These are phyloP conservation scores for Poterioochromonas sp. DNA, from an alignment of 352 stramenopile species.

Conservation along the genomic window DNA sequence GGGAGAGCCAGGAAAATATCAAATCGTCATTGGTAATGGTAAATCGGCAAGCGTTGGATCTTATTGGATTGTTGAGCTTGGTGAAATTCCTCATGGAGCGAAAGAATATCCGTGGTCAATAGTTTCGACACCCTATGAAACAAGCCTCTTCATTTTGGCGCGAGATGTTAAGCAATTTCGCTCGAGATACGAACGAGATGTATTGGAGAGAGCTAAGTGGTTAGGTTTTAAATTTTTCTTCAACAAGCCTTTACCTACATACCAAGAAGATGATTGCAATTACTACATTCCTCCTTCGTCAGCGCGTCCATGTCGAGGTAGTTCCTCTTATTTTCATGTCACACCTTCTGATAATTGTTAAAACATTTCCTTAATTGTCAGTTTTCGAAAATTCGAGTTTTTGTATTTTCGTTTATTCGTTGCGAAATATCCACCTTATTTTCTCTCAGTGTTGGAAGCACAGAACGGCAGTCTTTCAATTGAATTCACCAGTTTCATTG, in stretches of 20 bases:
- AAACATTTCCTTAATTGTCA: too few relatives aligned
- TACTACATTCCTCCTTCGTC: background rate
- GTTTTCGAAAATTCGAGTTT: too few relatives aligned
- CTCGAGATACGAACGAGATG: background rate
- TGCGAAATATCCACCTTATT: too few relatives aligned
- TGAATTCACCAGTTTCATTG: too few relatives aligned
- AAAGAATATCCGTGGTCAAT: constrained; percentile 11
- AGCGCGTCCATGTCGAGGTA: too few relatives aligned
- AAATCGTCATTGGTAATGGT: background rate
- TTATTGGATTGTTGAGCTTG: constrained; percentile 12
- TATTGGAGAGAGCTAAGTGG: background rate
- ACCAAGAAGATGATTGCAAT: background rate
- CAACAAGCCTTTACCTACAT: constrained; percentile 5
- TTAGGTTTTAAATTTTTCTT: constrained; percentile 2
- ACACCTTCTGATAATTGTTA: too few relatives aligned
- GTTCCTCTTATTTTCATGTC: too few relatives aligned
- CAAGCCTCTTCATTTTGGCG: background rate
- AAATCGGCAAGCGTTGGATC: background rate
- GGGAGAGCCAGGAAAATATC: background rate
- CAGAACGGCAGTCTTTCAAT: too few relatives aligned
- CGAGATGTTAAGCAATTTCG: background rate
- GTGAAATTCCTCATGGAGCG: background rate
- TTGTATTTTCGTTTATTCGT: too few relatives aligned
- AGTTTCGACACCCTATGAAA: background rate
- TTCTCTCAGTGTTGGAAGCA: too few relatives aligned